A percentile compares a stretch with the other conserved stretches of the same genome.
Conservation (phyloP, 768 basidiomycete genomes). For the Melanogaster broomeanus region DNA sequence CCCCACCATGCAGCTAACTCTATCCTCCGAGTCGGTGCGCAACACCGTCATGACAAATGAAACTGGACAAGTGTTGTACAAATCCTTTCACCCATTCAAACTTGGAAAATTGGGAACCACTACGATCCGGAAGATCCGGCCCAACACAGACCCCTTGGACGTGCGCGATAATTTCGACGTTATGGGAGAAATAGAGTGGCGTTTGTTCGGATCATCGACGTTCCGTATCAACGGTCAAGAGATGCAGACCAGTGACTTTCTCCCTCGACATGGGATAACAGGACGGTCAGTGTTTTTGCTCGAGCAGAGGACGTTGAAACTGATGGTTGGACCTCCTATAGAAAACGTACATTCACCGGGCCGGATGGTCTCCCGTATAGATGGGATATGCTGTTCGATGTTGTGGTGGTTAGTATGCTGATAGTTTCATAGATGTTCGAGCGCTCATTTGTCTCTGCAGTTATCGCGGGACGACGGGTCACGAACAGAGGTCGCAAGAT, state of each 20-base stretch:
- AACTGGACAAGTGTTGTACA: conserved; percentile 27
- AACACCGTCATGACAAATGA: conserved; percentile 21
- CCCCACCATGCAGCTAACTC: conserved; percentile 20
- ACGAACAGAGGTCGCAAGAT: too few species aligned
- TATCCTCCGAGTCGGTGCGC: conserved; percentile 20
- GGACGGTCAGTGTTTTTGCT: conserved; percentile 12
- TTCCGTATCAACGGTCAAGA: conserved; percentile 32
- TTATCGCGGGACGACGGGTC: conserved; percentile 20
- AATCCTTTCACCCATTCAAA: conserved; percentile 14
- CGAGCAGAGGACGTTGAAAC: conserved; percentile 25
- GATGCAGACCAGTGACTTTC: conserved; percentile 17
- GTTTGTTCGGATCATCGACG: conserved; percentile 20
- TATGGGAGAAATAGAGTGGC: conserved; percentile 38
- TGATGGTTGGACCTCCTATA: too few species aligned
- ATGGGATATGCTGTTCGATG: too few species aligned
- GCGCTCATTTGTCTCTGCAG: conserved; percentile 1
- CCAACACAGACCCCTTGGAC: conserved; percentile 15
- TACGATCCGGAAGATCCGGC: conserved; percentile 20
- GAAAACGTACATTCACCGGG: too few species aligned
- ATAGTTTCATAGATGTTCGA: too few species aligned
- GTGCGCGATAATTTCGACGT: conserved; percentile 29
- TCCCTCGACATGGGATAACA: conserved; percentile 19
- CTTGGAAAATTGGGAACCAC: conserved; percentile 14
- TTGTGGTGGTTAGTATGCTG: conserved; percentile 10
- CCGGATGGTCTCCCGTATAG: too few species aligned